Conservation (phyloP, 345 rosid species). For the Eucalyptus curtisii region DNA sequence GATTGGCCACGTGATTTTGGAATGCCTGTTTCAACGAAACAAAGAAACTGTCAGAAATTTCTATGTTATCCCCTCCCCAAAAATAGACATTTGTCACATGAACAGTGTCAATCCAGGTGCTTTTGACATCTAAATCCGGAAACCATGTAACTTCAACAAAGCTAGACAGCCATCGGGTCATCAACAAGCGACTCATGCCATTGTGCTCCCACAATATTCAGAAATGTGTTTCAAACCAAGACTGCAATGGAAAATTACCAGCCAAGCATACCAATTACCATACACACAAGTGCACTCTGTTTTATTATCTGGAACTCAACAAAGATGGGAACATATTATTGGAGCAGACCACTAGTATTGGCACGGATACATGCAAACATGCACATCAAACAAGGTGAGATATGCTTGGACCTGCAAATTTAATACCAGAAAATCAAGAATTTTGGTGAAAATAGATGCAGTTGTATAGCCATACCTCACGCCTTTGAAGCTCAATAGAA, state of each 20-base stretch:
- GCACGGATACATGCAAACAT: neutral
- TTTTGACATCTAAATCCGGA: neutral
- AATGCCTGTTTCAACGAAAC: constrained; percentile 51
- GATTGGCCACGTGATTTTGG: constrained; percentile 33
- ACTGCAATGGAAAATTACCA: neutral
- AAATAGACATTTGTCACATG: neutral
- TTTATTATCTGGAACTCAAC: neutral
- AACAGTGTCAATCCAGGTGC: neutral
- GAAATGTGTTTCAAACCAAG: neutral
- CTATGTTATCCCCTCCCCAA: neutral
- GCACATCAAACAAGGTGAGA: neutral
- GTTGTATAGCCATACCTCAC: constrained; percentile 39
- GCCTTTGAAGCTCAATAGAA: constrained; percentile 88
- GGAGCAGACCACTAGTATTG: neutral
- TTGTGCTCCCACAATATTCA: neutral
- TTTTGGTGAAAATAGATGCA: neutral
- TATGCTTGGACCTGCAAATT: neutral
- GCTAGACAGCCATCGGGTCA: neutral
- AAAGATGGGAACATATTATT: neutral
- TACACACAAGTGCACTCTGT: neutral
- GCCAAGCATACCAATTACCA: neutral
- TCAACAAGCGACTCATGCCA: neutral
- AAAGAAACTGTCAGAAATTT: neutral
- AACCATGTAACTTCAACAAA: neutral
- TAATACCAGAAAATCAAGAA: neutral